Evolutionary conservation across 768 basidiomycete species (phyloP).

Genomic region (Sutorius australiensis): DNA sequence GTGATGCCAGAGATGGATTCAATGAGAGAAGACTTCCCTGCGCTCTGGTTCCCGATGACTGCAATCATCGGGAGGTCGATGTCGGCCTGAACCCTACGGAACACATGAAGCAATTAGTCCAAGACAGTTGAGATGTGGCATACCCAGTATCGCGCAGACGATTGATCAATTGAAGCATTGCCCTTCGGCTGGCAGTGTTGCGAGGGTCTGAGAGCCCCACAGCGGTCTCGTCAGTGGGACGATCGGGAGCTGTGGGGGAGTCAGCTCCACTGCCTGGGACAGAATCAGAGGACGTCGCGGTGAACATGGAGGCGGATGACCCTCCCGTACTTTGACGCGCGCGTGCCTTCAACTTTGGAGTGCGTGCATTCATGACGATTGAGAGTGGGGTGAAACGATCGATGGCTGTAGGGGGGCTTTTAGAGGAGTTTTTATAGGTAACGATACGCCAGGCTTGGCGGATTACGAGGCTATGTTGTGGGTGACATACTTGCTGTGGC

Average conservation of each 20-base stretch:
- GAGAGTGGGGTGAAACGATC: background rate
- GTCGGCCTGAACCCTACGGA: slow-evolving; percentile 56
- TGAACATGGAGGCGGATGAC: background rate
- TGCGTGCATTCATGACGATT: background rate
- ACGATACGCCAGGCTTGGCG: background rate
- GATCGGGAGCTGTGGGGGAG: background rate
- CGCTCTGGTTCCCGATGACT: slow-evolving; percentile 69
- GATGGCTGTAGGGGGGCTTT: background rate
- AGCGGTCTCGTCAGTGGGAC: slow-evolving; percentile 9
- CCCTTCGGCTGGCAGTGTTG: slow-evolving; percentile 40
- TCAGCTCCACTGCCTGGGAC: background rate
- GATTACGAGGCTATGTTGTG: slow-evolving; percentile 2
- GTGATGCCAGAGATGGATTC: slow-evolving; percentile 74
- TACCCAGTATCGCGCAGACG: slow-evolving; percentile 62
- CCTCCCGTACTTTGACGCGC: background rate
- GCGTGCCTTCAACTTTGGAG: background rate
- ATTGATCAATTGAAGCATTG: slow-evolving; percentile 58
- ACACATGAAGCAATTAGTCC: background rate
- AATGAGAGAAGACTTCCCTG: slow-evolving; percentile 74
- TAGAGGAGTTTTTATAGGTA: slow-evolving; percentile 11
- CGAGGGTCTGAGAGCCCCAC: slow-evolving; percentile 53
- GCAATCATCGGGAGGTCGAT: slow-evolving; percentile 72
- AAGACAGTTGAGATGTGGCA: background rate
- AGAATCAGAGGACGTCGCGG: background rate
- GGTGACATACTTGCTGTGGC: slow-evolving; percentile 2